Conservation (phyloP, 169 alveolate genomes). For the Plasmodium gonderi region DNA sequence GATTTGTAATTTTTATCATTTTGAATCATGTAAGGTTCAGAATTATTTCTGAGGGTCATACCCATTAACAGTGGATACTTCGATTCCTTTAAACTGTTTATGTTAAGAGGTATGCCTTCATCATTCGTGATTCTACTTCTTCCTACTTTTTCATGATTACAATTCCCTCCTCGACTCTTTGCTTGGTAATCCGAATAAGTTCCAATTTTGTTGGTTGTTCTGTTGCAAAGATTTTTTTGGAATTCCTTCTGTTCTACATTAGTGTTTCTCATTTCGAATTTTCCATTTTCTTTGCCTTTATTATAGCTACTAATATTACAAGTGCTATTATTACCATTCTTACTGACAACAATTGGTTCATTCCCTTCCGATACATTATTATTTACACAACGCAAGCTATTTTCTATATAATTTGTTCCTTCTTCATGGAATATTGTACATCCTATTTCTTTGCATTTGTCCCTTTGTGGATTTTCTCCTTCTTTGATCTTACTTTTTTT, state of each 20-base stretch:
- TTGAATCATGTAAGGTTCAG: not conserved
- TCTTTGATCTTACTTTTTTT: constrained; percentile 35
- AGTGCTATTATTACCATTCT: not conserved
- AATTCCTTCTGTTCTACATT: not conserved
- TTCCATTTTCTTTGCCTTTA: not conserved
- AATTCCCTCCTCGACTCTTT: not conserved
- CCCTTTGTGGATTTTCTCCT: no score
- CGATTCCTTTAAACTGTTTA: not conserved
- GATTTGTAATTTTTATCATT: not conserved
- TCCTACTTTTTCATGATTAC: not conserved
- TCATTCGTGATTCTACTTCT: not conserved
- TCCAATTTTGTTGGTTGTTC: not conserved
- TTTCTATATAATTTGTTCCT: not conserved
- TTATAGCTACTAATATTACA: not conserved
- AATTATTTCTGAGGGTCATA: not conserved
- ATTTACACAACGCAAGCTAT: not conserved
- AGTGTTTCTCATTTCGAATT: not conserved
- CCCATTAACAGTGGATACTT: not conserved
- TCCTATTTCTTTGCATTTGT: not conserved
- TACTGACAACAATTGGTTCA: not conserved
- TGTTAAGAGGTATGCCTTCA: not conserved
- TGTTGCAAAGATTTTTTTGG: not conserved
- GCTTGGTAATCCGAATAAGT: not conserved
- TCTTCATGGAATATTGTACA: not conserved
- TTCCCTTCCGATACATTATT: not conserved